Conservation (phyloP, 257 asterid genomes). For the Nicotiana undulata region DNA sequence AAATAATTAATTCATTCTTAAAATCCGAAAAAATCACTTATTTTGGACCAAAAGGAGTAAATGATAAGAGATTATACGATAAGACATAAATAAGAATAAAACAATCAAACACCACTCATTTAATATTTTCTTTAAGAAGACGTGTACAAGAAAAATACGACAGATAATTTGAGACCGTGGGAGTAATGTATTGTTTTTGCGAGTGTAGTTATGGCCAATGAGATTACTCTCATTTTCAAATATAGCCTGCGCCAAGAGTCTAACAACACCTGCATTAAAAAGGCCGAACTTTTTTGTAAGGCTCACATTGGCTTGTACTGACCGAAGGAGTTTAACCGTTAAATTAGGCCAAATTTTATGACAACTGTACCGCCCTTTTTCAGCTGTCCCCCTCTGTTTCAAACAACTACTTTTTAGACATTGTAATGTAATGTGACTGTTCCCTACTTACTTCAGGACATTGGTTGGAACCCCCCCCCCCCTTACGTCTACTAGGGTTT, state of each 20-base stretch:
- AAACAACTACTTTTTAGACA: conserved; percentile 9
- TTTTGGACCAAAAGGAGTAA: too few relatives aligned
- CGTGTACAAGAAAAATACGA: too few relatives aligned
- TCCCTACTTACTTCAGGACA: neutral
- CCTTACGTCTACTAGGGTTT: neutral
- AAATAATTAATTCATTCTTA: too few relatives aligned
- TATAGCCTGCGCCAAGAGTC: neutral
- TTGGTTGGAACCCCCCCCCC: neutral
- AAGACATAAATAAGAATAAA: too few relatives aligned
- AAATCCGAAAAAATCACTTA: too few relatives aligned
- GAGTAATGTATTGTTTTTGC: too few relatives aligned
- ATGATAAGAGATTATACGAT: too few relatives aligned
- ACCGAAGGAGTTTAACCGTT: conserved; percentile 35
- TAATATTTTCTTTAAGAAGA: too few relatives aligned
- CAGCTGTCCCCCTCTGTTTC: conserved; percentile 35
- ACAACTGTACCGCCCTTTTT: conserved; percentile 21
- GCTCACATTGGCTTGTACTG: neutral
- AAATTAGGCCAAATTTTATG: conserved; percentile 15
- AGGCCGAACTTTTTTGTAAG: neutral
- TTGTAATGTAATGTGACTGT: conserved; percentile 14
- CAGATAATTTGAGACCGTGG: too few relatives aligned
- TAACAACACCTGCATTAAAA: neutral
- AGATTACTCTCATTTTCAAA: too few relatives aligned
- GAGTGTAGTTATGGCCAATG: too few relatives aligned
- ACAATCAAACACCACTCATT: too few relatives aligned